A percentile compares a stretch with the other conserved stretches of the same genome.
Evolutionary conservation across 1,284 basidiomycete species (phyloP).

Genomic region (Cryptococcus depauperatus): DNA sequence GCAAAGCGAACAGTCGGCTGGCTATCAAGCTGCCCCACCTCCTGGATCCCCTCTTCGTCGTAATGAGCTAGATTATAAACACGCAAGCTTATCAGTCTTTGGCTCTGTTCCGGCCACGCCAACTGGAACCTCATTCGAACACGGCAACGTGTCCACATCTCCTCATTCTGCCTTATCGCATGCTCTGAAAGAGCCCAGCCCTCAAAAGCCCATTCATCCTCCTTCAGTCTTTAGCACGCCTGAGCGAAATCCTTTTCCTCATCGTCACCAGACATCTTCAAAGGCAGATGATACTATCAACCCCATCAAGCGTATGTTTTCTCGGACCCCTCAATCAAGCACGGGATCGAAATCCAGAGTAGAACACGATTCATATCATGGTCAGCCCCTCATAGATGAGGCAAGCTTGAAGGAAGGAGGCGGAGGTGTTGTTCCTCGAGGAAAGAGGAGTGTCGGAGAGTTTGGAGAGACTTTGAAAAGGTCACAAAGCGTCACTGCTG

Average conservation of each 20-base stretch:
- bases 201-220: no score
- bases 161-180: no score
- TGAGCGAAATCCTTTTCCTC: no score
- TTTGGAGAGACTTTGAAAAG: slow-evolving; percentile 8
- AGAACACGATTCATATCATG: slow-evolving; percentile 4
- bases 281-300: no score
- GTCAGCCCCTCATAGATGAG: slow-evolving; percentile 8
- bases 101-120: slow-evolving; percentile 12
- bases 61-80: slow-evolving; percentile 9
- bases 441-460: slow-evolving; percentile 4
- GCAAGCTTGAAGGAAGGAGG: not conserved
- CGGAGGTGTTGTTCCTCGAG: no score
- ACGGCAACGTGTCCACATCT: slow-evolving; percentile 1
- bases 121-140: not conserved
- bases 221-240: no score
- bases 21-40: not conserved
- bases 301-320: no score
- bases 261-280: no score
- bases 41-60: slow-evolving; percentile 7
- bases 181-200: no score
- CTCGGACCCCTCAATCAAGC: not conserved
- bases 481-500: no score
- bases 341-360: not conserved
- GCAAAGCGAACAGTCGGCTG: no score
- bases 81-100: slow-evolving; percentile 13